These are phyloP conservation scores for Trypanosoma mega DNA, from an alignment of 208 protist genomes.

Conservation along the genomic window DNA sequence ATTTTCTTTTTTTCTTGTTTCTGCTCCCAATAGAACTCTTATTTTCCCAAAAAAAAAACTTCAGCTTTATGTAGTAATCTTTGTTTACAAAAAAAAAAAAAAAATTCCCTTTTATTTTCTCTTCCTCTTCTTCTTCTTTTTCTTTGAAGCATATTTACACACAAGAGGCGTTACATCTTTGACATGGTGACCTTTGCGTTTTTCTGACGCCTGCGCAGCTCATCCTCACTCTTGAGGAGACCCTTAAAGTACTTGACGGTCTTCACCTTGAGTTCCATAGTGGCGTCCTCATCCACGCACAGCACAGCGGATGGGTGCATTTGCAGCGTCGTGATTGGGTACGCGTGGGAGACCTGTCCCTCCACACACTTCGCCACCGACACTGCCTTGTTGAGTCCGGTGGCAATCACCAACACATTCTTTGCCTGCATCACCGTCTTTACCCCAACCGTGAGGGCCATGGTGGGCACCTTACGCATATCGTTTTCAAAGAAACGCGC, in stretches of 20 bases:
- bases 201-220: constrained; percentile 49
- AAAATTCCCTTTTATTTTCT: constrained; percentile 6
- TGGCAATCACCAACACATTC: constrained; percentile 92
- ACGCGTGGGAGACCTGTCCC: constrained; percentile 91
- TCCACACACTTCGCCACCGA: constrained; percentile 91
- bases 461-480: constrained; percentile 89
- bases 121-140: background rate
- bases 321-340: constrained; percentile 91
- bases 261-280: constrained; percentile 92
- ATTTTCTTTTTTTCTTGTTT: background rate
- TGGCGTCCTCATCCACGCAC: constrained; percentile 91
- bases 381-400: constrained; percentile 85
- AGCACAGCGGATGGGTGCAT: constrained; percentile 83
- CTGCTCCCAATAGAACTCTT: background rate
- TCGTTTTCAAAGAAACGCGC: constrained; percentile 94
- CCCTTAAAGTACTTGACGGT: constrained; percentile 94
- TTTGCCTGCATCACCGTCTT: constrained; percentile 88
- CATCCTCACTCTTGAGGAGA: constrained; percentile 65
- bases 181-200: constrained; percentile 30
- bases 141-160: background rate
- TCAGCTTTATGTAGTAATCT: background rate
- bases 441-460: constrained; percentile 95
- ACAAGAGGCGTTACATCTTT: constrained; percentile 34
- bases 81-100: background rate
- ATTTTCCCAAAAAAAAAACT: constrained; percentile 1